phyloP scores from a whole-genome alignment of 192 early-diverging fungal genomes.

The Backusella sp. region DNA sequence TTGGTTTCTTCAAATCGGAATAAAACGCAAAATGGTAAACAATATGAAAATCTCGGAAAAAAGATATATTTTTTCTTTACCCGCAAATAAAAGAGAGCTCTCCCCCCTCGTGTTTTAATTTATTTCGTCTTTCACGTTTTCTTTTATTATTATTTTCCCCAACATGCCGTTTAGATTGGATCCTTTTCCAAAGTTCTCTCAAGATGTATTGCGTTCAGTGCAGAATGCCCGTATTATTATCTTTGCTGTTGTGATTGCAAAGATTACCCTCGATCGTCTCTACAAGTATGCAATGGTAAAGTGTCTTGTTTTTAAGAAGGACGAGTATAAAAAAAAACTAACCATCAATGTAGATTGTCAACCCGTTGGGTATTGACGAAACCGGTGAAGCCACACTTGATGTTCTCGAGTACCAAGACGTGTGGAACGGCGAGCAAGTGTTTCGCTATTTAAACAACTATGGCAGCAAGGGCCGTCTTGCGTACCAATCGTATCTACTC shows the following conservation, averaged over 20 bases:
- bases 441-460: slow-evolving; percentile 17
- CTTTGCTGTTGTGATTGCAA: slow-evolving; percentile 12
- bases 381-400: slow-evolving; percentile 26
- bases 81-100: too few relatives aligned
- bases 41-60: not conserved
- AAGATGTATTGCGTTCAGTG: not conserved
- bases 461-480: slow-evolving; percentile 17
- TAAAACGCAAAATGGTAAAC: not conserved
- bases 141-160: not conserved
- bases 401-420: slow-evolving; percentile 33
- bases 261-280: slow-evolving; percentile 14
- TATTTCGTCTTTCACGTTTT: not conserved
- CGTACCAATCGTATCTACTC: slow-evolving; percentile 16
- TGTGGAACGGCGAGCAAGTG: slow-evolving; percentile 13
- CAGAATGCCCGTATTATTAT: slow-evolving; percentile 17
- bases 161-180: slow-evolving; percentile 3
- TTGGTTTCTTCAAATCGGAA: too few relatives aligned
- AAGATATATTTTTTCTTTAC: not conserved
- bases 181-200: slow-evolving; percentile 15
- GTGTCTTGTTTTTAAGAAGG: not conserved
- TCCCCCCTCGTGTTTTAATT: slow-evolving; percentile 5
- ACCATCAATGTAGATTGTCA: slow-evolving; percentile 15
- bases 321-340: not conserved
- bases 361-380: slow-evolving; percentile 18
- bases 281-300: slow-evolving; percentile 17